A percentile compares a stretch with the other conserved stretches of the same genome.
phyloP scores from a whole-genome alignment of 257 asterid species.

The Gynochthodes officinalis region DNA sequence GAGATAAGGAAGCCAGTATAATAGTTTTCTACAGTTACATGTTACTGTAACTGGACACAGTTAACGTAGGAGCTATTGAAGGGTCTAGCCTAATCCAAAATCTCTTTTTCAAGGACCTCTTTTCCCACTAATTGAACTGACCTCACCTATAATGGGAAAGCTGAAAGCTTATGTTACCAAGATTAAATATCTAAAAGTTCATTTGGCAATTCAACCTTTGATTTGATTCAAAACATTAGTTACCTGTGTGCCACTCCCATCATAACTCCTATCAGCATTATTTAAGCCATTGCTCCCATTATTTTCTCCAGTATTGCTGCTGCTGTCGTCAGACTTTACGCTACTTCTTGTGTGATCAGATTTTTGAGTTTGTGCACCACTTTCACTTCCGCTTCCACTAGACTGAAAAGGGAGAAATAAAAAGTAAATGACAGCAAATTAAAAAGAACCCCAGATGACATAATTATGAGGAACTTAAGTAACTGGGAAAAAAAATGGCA shows the following conservation, averaged over 20 bases:
- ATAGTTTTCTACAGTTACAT: background rate
- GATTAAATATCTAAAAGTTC: conserved; percentile 8
- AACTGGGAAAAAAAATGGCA: background rate
- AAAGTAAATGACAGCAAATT: background rate
- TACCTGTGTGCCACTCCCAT: conserved; percentile 80
- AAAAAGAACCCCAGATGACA: background rate
- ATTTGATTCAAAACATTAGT: background rate
- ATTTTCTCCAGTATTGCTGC: conserved; percentile 54
- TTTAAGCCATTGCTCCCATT: conserved; percentile 47
- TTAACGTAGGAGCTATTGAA: background rate
- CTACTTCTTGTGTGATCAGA: conserved; percentile 54
- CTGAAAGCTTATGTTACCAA: background rate
- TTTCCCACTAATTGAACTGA: background rate
- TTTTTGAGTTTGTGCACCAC: conserved; percentile 70
- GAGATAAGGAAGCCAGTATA: background rate
- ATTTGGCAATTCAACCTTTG: background rate
- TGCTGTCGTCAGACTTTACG: conserved; percentile 45
- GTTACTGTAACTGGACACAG: background rate
- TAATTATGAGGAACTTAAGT: background rate
- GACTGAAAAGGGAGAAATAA: conserved; percentile 55
- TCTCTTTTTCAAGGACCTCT: background rate
- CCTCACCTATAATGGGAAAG: background rate
- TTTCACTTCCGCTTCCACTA: conserved; percentile 92
- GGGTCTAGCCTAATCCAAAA: background rate
- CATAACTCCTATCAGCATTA: conserved; percentile 61